A percentile compares a stretch with the other conserved stretches of the same genome.
phyloP scores from a whole-genome alignment of 1,139 yeast genomes.

The Diutina sp. region DNA sequence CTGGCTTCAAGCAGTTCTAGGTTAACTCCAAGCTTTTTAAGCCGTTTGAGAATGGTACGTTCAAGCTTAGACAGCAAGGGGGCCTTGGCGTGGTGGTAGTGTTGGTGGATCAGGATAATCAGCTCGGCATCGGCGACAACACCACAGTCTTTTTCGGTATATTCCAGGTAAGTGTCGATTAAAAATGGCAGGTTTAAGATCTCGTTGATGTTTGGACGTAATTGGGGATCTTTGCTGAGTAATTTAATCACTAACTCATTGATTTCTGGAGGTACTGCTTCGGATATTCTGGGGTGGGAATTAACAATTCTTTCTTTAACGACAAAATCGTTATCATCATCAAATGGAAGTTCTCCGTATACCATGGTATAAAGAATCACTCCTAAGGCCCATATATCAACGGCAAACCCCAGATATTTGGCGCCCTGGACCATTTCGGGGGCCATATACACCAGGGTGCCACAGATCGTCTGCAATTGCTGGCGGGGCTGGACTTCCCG shows the following conservation, averaged over 20 bases:
- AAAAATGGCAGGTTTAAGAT: constrained; percentile 54
- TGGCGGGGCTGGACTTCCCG: constrained; percentile 52
- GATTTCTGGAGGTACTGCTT: constrained; percentile 34
- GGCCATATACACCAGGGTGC: constrained; percentile 94
- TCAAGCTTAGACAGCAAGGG: constrained; percentile 54
- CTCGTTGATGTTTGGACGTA: constrained; percentile 48
- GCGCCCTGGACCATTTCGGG: constrained; percentile 68
- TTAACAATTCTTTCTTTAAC: constrained; percentile 51
- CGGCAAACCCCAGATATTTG: constrained; percentile 69
- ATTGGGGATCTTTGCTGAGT: constrained; percentile 52
- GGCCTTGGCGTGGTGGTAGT: constrained; percentile 18
- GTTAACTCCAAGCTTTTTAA: constrained; percentile 58
- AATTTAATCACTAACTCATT: constrained; percentile 37
- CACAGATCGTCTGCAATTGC: constrained; percentile 77
- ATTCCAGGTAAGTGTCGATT: constrained; percentile 22
- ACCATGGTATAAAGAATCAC: constrained; percentile 73
- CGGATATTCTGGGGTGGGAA: constrained; percentile 47
- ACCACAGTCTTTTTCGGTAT: constrained; percentile 17
- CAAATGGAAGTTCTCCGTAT: constrained; percentile 86
- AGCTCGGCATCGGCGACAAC: constrained; percentile 22
- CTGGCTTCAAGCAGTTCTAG: constrained; percentile 49
- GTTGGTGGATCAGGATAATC: constrained; percentile 28
- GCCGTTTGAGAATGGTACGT: constrained; percentile 46
- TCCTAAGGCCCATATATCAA: constrained; percentile 91
- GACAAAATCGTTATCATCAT: constrained; percentile 61